Percentiles rank a stretch among this genome's conserved stretches.
Evolutionary conservation across 1,139 yeast species (phyloP).

Genomic region (Taphrina pruni): DNA sequence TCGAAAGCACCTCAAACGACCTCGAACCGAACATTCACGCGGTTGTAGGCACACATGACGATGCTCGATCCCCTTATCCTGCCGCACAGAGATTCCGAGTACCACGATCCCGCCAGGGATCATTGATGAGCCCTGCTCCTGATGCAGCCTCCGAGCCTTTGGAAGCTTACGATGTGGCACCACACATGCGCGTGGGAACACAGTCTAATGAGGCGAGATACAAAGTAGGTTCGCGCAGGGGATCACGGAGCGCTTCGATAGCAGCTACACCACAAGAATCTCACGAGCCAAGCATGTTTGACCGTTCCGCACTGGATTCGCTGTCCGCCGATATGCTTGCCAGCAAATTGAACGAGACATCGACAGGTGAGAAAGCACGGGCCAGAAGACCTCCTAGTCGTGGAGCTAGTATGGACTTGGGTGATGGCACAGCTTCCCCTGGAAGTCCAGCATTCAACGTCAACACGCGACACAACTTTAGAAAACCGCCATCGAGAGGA

Average conservation of each 20-base stretch:
- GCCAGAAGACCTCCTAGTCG: conserved; percentile 22
- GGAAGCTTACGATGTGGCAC: conserved; percentile 36
- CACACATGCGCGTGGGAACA: conserved; percentile 38
- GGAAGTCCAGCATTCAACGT: conserved; percentile 35
- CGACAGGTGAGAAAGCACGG: conserved; percentile 33
- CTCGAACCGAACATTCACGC: conserved; percentile 22
- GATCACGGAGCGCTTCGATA: conserved; percentile 28
- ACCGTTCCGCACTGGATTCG: conserved; percentile 29
- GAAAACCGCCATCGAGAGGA: conserved; percentile 37
- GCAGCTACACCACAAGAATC: conserved; percentile 26
- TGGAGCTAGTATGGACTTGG: conserved; percentile 31
- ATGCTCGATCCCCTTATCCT: conserved; percentile 32
- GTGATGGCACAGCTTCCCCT: conserved; percentile 24
- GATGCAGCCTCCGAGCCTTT: conserved; percentile 18
- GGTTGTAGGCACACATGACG: conserved; percentile 29
- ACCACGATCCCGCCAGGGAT: conserved; percentile 33
- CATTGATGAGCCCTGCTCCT: conserved; percentile 20
- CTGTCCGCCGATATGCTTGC: conserved; percentile 31
- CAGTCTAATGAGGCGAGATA: conserved; percentile 36
- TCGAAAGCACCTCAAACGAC: not conserved
- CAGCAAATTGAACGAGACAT: conserved; percentile 19
- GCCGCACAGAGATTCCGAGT: conserved; percentile 35
- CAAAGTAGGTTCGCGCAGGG: conserved; percentile 31
- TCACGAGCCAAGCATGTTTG: conserved; percentile 23
- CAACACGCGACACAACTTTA: conserved; percentile 33